Evolutionary conservation across 2,329 filamentous ascomycete genomes (phyloP).

Genomic region (Pleoardoris graminearum): DNA sequence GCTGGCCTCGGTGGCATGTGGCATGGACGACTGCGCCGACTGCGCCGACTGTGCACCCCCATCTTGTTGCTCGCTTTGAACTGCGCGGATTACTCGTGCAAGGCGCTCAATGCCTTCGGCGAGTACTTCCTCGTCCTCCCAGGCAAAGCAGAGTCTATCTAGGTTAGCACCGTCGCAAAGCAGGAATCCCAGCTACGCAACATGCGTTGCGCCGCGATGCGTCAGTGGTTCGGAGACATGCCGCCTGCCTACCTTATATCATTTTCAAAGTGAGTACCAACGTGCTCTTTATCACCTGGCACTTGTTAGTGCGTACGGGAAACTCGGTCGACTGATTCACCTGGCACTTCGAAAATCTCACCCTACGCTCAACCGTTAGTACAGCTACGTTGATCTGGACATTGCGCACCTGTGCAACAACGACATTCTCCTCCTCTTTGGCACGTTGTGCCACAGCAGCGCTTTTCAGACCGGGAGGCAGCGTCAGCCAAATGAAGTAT

Average conservation of each 20-base stretch:
- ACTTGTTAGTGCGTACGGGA: too few relatives aligned
- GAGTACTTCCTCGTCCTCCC: conserved; percentile 68
- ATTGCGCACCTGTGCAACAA: conserved; percentile 59
- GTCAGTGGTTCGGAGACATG: conserved; percentile 11
- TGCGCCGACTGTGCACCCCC: conserved; percentile 18
- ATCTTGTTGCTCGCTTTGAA: conserved; percentile 38
- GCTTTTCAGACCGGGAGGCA: conserved; percentile 61
- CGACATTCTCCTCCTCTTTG: conserved; percentile 65
- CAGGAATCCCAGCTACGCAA: background rate
- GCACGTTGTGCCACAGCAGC: conserved; percentile 61
- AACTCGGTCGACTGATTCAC: too few relatives aligned
- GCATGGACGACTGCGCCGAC: conserved; percentile 12
- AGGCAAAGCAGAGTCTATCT: conserved; percentile 39
- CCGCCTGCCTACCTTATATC: conserved; percentile 39
- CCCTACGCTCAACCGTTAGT: conserved; percentile 53
- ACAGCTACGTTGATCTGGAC: conserved; percentile 6
- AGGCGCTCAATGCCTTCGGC: conserved; percentile 69
- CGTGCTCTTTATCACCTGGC: conserved; percentile 51
- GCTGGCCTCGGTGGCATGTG: conserved; percentile 22
- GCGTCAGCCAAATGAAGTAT: conserved; percentile 80
- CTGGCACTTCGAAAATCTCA: conserved; percentile 64
- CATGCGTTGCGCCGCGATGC: background rate
- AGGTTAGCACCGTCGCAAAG: conserved; percentile 6
- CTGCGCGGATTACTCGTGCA: conserved; percentile 51
- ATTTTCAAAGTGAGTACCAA: conserved; percentile 58